Evolutionary conservation across 2,329 filamentous ascomycete species (phyloP).

Genomic region (Alternaria burnsii): DNA sequence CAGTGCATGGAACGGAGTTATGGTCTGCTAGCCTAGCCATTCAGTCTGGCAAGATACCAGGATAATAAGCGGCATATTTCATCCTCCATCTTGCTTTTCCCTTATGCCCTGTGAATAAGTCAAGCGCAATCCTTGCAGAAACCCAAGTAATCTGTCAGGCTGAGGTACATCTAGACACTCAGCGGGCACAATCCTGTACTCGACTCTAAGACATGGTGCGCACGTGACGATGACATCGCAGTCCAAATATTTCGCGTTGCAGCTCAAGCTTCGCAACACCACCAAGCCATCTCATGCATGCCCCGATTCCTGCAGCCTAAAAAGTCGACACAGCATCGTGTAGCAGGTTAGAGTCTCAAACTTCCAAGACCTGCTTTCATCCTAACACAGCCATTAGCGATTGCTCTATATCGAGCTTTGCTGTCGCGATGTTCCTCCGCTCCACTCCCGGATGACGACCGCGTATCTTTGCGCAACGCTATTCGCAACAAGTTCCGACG

Average conservation of each 20-base stretch:
- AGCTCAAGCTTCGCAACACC: slow-evolving; percentile 11
- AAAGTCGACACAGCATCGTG: slow-evolving; percentile 59
- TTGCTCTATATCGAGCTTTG: slow-evolving; percentile 77
- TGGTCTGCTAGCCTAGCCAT: slow-evolving; percentile 23
- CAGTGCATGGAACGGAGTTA: slow-evolving; percentile 46
- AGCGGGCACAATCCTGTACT: background rate
- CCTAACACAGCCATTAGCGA: slow-evolving; percentile 55
- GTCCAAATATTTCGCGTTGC: slow-evolving; percentile 22
- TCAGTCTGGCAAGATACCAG: slow-evolving; percentile 18
- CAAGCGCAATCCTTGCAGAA: background rate
- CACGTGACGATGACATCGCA: slow-evolving; percentile 36
- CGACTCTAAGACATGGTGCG: background rate
- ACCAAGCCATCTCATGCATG: slow-evolving; percentile 52
- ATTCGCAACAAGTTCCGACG: slow-evolving; percentile 69
- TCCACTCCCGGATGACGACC: slow-evolving; percentile 61
- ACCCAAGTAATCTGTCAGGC: background rate
- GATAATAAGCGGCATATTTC: slow-evolving; percentile 16
- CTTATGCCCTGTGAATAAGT: background rate
- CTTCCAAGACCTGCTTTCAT: background rate
- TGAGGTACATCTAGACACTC: background rate
- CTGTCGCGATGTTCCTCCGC: slow-evolving; percentile 65
- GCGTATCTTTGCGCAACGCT: slow-evolving; percentile 64
- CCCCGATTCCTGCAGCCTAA: slow-evolving; percentile 56
- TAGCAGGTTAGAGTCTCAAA: slow-evolving; percentile 55
- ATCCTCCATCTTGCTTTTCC: background rate